Base-by-base conservation (phyloP, 164 flowering plant genomes). In the grape (Vitis vinifera) region DNA sequence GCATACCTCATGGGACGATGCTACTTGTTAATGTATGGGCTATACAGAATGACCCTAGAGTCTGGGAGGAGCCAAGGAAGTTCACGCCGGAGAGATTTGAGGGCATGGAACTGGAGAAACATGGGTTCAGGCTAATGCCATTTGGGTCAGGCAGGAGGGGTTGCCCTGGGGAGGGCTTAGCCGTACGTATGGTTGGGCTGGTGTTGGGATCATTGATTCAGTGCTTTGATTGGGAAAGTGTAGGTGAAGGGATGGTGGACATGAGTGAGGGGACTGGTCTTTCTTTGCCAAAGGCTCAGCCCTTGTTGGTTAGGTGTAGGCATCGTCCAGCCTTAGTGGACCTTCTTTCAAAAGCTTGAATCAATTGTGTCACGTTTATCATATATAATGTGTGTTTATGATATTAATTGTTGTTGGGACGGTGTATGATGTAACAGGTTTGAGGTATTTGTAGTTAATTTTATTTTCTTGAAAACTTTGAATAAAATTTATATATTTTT, bases 171-270 rank as follows among this genome's bases (percentile, higher is more conserved):
- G 86, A 76, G 7, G 76, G 72, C 1, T 65, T 86, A 70, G 86
- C 76, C 2, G 65, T 65, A 68, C 72, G 81, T 0, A 27, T 76
- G 65, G 66, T 84, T 3, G 81, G 80, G 9, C 51, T 81, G 65
- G 71, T 69, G 0, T 57, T 86, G 58, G 88, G 85, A 0, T 64
- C 80, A 0, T 12, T 83, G 12, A 68, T 82, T 49, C 89, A 86
- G 55, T 86, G 87, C 70, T 84, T 86, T 62, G 86, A 84, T 56
- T 86, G 89, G 89, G 77, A 76, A 14, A 76, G 77, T 13, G 23
- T 73, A 16, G 74, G 81, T 0, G 65, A 77, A 16, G 82, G 79
- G 14, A 52, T 70, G 77, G 76, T 82, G 62, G 89, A 86, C 17
- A 75, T 84, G 87, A 71, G 27, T 0, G 86, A 81, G 63, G 84